Base-by-base conservation (phyloP, 176 grass and related monocot species). In the Chloris gayana region DNA sequence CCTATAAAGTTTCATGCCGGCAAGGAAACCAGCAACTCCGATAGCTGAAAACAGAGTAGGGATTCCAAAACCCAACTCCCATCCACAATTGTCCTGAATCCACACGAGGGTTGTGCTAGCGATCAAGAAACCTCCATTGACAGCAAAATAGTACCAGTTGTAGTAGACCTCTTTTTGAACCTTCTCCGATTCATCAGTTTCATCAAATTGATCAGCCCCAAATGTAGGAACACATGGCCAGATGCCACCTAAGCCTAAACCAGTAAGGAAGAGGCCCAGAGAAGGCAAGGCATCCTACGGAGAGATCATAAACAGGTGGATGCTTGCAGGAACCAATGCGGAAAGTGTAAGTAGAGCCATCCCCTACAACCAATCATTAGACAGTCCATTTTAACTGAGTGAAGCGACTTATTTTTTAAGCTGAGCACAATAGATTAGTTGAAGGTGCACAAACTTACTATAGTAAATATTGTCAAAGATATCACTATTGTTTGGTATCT, bases 191-290 rank as follows among this genome's bases (percentile, higher is more conserved):
- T 4, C 26, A 26, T 94, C 86, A 0, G 86, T 81, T 38, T 87
- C 83, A 17, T 94, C 88, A 26, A 94, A 94, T n/a, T 94, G 92
- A 33, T 94, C 88, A 8, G 92, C 92, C 22, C 92, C 88, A 29
- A 94, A 94, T 26, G 92, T 77, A 0, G 92, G 83, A 13, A 91
- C 89, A 39, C 88, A 94, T 25, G 91, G 88, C 63, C 85, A 86
- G 33, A 94, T 78, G 8, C 88, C 91, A 35, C 91, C 91, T 3
- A 85, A 75, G 32, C 91, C 88, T 15, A 94, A 75, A 19, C 88
- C 91, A 21, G 87, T 88, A 26, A 94, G 46, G 54, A 86, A 91
- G 1, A 94, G 85, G 17, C 90, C 90, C 19, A 92, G 42, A 21
- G 87, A 88, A 57, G 87, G 82, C 56, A 88, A 47, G 33, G 68